phyloP scores from a whole-genome alignment of 2,329 filamentous ascomycete species.

The Ceratocystis albifundus region DNA sequence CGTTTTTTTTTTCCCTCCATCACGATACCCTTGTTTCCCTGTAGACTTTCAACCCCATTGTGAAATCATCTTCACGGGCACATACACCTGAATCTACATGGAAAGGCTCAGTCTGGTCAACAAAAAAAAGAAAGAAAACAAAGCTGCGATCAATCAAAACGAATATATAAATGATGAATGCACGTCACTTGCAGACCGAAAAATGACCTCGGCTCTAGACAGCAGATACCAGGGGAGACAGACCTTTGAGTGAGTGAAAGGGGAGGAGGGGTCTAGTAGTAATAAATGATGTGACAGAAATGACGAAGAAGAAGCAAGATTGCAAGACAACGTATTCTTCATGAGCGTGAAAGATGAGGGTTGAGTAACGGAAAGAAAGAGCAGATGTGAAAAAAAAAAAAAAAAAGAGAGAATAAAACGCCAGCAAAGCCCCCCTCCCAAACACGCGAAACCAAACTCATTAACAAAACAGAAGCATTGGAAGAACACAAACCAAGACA shows the following conservation, averaged over 20 bases:
- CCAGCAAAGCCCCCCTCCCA: not conserved
- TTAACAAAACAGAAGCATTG: not conserved
- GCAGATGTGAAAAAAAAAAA: not conserved
- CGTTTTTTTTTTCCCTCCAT: not conserved
- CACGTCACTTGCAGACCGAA: not conserved
- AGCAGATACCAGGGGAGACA: no score
- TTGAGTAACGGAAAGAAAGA: not conserved
- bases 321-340: not conserved
- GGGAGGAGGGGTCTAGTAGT: not conserved
- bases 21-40: not conserved
- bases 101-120: no score
- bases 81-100: no score
- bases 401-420: not conserved
- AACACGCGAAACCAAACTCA: not conserved
- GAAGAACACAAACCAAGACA: not conserved
- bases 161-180: not conserved
- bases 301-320: not conserved
- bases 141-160: not conserved
- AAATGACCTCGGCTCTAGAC: no score
- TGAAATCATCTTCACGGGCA: no score
- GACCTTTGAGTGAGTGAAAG: not conserved
- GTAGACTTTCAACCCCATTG: not conserved
- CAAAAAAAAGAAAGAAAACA: not conserved
- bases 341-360: not conserved
- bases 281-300: not conserved